Evolutionary conservation across 2,329 filamentous ascomycete genomes (phyloP).

Genomic region (Fusarium sp.): DNA sequence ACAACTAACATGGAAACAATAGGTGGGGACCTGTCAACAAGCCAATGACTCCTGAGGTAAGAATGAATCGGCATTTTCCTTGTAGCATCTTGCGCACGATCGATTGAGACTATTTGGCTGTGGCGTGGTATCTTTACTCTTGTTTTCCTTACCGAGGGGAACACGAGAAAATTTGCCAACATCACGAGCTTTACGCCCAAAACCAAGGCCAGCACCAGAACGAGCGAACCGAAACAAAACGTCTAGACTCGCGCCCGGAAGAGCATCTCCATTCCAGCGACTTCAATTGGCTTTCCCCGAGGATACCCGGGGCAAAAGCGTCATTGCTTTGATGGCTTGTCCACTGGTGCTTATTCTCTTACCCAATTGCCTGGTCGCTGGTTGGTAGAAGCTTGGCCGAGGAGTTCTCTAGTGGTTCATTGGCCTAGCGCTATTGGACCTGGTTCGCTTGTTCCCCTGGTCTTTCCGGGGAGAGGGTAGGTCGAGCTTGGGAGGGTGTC

Average conservation of each 20-base stretch:
- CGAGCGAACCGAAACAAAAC: constrained; percentile 12
- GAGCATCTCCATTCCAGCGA: constrained; percentile 42
- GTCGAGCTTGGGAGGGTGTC: constrained; percentile 33
- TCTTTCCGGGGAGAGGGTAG: constrained; percentile 23
- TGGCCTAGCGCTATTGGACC: constrained; percentile 27
- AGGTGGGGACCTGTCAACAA: constrained; percentile 99
- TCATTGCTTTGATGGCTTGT: constrained; percentile 43
- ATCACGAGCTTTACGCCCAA: constrained; percentile 34
- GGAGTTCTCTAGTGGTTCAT: constrained; percentile 35
- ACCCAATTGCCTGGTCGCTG: constrained; percentile 47
- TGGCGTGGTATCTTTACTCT: constrained; percentile 18
- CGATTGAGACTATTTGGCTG: constrained; percentile 13
- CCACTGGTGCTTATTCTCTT: constrained; percentile 48
- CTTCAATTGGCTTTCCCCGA: constrained; percentile 44
- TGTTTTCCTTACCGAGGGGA: constrained; percentile 5
- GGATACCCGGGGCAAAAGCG: constrained; percentile 43
- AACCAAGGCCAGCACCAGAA: background rate
- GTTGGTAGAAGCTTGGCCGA: constrained; percentile 44
- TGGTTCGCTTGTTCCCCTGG: constrained; percentile 40
- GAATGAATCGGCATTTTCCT: constrained; percentile 31
- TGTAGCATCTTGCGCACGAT: constrained; percentile 9
- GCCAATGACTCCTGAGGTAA: constrained; percentile 95
- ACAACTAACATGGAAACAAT: constrained; percentile 48
- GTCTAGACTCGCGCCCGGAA: constrained; percentile 29
- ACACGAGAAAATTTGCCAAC: constrained; percentile 23